Evolutionary conservation across 805 yeast species (phyloP), one percentile per base, ranked within the genome.

Genomic region (Torulaspora delbrueckii): DNA sequence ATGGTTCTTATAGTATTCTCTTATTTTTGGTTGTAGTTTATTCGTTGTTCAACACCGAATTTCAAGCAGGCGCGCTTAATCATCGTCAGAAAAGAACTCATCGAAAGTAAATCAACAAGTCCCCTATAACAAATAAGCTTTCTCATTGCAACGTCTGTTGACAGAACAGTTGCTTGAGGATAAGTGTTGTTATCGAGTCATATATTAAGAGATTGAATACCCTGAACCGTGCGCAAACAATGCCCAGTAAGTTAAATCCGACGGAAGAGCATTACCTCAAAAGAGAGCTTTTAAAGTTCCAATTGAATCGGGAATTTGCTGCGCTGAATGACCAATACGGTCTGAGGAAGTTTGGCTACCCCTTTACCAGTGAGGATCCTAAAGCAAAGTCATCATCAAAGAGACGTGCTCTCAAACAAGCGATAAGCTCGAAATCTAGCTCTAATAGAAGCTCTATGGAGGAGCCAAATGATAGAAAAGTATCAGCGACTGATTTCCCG

Each of bases 261-360:
- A 71, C 77, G 0, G 87, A 90, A 62, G 96, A 88, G 65, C 97
- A 91, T 59, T 86, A 84, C 63, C 73, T 93, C 43, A 91, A 91
- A 65, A 80, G 95, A 57, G 90, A 86, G 65, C 72, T 91, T 13
- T 68, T 91, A 23, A 75, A 78, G 50, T 70, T 75, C 9, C 77
- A 85, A 58, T 66, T 89, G 26, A 72, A 74, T 9, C 59, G 72
- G 4, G 99, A 91, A 62, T 70, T 88, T 34, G 76, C 70, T 24
- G 63, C 62, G 18, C 65, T 89, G 33, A 76, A 81, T 49, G 78
- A 80, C 48, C 77, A 80, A 26, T 68, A 76, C 14, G 82, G 89
- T 9, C 69, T 91, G 33, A 71, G 84, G 32, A 67, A 75, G 41
- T 75, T 91, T 54, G 97, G 97, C 0, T 74, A 75, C 16, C 98